Evolutionary conservation across 495 filamentous ascomycete genomes (phyloP).

Genomic region (Symbiotaphrina buchneri): DNA sequence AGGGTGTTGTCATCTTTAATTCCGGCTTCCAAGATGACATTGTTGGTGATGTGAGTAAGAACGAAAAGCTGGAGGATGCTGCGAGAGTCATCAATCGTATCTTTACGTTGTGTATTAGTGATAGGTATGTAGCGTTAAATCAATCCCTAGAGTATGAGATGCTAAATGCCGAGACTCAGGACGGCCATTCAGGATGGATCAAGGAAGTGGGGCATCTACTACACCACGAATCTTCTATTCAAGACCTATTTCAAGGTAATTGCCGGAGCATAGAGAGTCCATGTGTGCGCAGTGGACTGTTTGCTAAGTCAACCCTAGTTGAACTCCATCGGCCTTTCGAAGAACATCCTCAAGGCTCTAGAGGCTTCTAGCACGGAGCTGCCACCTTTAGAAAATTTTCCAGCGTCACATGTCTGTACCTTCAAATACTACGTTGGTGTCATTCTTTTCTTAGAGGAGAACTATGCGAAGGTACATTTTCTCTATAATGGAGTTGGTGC

Average conservation of each 20-base stretch:
- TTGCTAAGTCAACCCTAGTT: constrained; percentile 20
- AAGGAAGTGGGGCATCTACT: constrained; percentile 92
- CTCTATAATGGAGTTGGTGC: neutral
- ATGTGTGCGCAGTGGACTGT: neutral
- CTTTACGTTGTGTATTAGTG: constrained; percentile 69
- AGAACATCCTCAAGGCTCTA: constrained; percentile 69
- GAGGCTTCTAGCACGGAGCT: constrained; percentile 54
- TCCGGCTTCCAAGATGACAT: constrained; percentile 53
- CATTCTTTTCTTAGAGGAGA: constrained; percentile 74
- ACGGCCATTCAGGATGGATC: constrained; percentile 76
- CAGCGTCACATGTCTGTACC: constrained; percentile 78
- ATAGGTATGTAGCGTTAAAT: constrained; percentile 38
- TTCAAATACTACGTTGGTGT: constrained; percentile 92
- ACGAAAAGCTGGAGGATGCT: constrained; percentile 70
- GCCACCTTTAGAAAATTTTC: constrained; percentile 49
- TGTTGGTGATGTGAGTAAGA: constrained; percentile 42
- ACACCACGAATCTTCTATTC: constrained; percentile 79
- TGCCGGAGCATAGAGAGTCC: neutral
- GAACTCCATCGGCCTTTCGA: constrained; percentile 68
- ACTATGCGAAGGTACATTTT: constrained; percentile 45
- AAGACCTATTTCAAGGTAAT: constrained; percentile 84
- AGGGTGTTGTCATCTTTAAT: constrained; percentile 18
- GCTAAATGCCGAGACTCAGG: neutral
- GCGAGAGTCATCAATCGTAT: constrained; percentile 71
- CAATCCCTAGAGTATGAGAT: constrained; percentile 2